Evolutionary conservation across 2,329 filamentous ascomycete species (phyloP).

Genomic region (Colletotrichum agaves): DNA sequence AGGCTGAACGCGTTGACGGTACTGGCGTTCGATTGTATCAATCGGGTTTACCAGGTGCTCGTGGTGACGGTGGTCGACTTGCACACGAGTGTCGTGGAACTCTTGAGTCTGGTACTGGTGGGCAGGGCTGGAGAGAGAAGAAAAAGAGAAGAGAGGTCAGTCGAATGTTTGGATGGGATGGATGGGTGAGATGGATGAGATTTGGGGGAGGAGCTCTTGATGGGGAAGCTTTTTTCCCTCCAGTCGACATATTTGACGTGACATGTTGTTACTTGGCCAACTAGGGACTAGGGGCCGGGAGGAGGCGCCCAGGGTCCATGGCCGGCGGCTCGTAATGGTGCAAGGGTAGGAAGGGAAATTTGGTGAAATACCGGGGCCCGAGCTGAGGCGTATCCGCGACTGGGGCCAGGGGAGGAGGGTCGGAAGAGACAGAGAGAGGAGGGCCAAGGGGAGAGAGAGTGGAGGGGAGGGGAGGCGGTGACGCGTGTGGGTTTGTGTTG

Average conservation of each 20-base stretch:
- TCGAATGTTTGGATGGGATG: constrained; percentile 42
- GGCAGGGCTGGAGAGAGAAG: constrained; percentile 33
- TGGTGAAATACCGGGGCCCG: constrained; percentile 34
- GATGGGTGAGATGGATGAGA: constrained; percentile 14
- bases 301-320: constrained; percentile 37
- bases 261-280: constrained; percentile 39
- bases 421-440: constrained; percentile 19
- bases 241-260: constrained; percentile 33
- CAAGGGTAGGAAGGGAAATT: constrained; percentile 33
- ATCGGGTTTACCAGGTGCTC: constrained; percentile 61
- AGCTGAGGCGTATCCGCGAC: constrained; percentile 28
- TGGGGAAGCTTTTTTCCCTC: constrained; percentile 35
- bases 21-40: constrained; percentile 74
- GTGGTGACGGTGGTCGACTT: constrained; percentile 67
- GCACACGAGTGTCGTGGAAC: constrained; percentile 73
- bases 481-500: constrained; percentile 29
- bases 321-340: constrained; percentile 33
- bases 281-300: constrained; percentile 34
- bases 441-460: constrained; percentile 17
- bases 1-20: constrained; percentile 70
- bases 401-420: constrained; percentile 34
- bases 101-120: constrained; percentile 48
- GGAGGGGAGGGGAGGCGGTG: constrained; percentile 14
- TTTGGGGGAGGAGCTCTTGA: constrained; percentile 24
- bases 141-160: constrained; percentile 40